Evolutionary conservation across 2,329 filamentous ascomycete genomes (phyloP), one percentile per base, ranked within the genome.

Genomic region (Fusarium irregulare): DNA sequence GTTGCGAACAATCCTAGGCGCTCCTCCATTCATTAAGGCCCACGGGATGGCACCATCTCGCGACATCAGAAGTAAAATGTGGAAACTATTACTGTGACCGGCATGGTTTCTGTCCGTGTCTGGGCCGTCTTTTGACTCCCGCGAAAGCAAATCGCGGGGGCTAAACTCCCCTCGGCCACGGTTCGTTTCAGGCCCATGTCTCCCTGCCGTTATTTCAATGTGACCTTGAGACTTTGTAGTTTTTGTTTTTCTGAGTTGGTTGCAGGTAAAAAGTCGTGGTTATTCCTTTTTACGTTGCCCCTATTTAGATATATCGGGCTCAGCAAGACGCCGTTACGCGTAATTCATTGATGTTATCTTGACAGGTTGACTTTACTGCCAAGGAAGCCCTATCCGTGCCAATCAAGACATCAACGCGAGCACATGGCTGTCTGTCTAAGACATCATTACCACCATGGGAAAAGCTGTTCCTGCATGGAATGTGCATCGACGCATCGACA

Each of bases 161-260:
- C 44, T 51, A 60, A 56, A 57, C 60, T 57, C 56, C 62, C 46
- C 56, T 61, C 50, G 56, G 48, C 70, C 53, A 65, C 48, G 71
- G 70, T 65, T 68, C 48, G 73, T 75, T 75, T 75, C 73, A 75
- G 73, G 72, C 71, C 45, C 44, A 34, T 46, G 50, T 58, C 47
- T 66, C 66, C 64, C 61, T 60, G 57, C 48, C 49, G 41, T 49
- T 20, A 55, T 49, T 28, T 47, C 42, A 66, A 60, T 60, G 61
- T 30, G 25, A 55, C 58, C 61, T 68, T 47, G 54, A 65, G 44
- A 46, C 34, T 65, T 62, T 47, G 54, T 66, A 44, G 37, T 48
- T 70, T 23, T 53, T 34, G 12, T 37, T 30, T 48, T 54, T 59
- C 30, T 66, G n/a, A 21, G 40, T 49, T 48, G 23, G 6, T 18